Evolutionary conservation across 805 yeast genomes (phyloP).

Genomic region (Wickerhamiella sergipiensis): DNA sequence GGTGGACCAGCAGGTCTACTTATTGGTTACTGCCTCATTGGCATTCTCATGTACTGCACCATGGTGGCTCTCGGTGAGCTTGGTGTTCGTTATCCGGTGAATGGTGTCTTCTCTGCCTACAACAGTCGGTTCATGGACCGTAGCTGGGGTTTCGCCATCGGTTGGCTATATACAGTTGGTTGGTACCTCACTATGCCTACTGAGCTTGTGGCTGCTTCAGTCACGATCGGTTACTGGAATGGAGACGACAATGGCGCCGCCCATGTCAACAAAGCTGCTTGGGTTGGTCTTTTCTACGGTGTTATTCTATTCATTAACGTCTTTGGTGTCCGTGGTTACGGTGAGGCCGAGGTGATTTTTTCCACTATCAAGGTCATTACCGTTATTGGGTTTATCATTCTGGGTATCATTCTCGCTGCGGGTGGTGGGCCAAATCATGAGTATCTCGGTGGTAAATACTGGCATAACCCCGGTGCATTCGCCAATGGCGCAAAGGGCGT

Average conservation of each 20-base stretch:
- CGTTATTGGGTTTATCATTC: conserved; percentile 47
- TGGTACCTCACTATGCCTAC: conserved; percentile 49
- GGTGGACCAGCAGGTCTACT: conserved; percentile 49
- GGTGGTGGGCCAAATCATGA: conserved; percentile 51
- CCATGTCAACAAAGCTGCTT: conserved; percentile 37
- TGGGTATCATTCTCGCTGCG: conserved; percentile 35
- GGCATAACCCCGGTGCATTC: conserved; percentile 58
- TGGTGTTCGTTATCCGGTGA: conserved; percentile 47
- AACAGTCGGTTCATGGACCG: conserved; percentile 47
- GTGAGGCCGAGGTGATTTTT: conserved; percentile 55
- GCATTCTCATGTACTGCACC: conserved; percentile 49
- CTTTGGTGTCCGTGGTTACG: conserved; percentile 48
- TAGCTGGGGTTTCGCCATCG: conserved; percentile 52
- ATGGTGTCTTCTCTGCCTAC: conserved; percentile 44
- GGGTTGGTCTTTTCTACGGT: conserved; percentile 43
- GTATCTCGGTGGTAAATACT: conserved; percentile 39
- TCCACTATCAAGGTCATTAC: conserved; percentile 46
- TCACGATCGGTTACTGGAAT: conserved; percentile 43
- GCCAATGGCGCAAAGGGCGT: conserved; percentile 56
- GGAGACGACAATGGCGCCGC: conserved; percentile 21
- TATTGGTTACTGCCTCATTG: conserved; percentile 46
- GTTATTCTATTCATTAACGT: conserved; percentile 36
- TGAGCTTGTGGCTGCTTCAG: conserved; percentile 46
- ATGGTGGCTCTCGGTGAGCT: conserved; percentile 58
- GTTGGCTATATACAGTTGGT: conserved; percentile 52